Percentiles rank a stretch among this genome's conserved stretches.
Evolutionary conservation across 2,329 filamentous ascomycete genomes (phyloP).

Genomic region (Cytospora schulzeri): DNA sequence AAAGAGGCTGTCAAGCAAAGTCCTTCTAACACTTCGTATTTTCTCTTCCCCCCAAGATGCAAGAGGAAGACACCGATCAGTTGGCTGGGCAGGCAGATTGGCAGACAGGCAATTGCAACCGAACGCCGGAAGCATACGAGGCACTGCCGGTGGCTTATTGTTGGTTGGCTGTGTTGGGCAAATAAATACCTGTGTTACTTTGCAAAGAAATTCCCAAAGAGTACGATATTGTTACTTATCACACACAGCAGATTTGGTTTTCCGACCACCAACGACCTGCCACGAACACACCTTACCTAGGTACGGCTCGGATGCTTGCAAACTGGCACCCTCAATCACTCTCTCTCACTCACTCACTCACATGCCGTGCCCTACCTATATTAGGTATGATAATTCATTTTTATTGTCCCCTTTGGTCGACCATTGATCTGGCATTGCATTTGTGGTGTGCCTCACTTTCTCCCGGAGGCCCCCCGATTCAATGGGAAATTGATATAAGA

Average conservation of each 20-base stretch:
- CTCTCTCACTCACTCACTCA: too few relatives aligned
- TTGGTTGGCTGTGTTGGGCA: neutral
- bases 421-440: neutral
- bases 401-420: neutral
- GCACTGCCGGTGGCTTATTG: neutral
- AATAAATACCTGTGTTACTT: too few relatives aligned
- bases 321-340: neutral
- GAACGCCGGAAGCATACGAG: neutral
- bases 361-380: too few relatives aligned
- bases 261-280: neutral
- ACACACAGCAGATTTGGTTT: too few relatives aligned
- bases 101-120: neutral
- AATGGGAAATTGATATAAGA: neutral
- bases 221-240: too few relatives aligned
- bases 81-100: too few relatives aligned
- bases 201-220: too few relatives aligned
- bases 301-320: neutral
- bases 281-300: too few relatives aligned
- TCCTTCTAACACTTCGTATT: neutral
- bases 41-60: neutral
- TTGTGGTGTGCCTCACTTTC: neutral
- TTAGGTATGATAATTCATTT: neutral
- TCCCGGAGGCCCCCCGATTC: neutral
- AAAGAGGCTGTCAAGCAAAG: too few relatives aligned
- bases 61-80: neutral